Percentiles rank a stretch among this genome's conserved stretches.
Conservation (phyloP, 257 asterid genomes). For the Schizonepeta tenuifolia region DNA sequence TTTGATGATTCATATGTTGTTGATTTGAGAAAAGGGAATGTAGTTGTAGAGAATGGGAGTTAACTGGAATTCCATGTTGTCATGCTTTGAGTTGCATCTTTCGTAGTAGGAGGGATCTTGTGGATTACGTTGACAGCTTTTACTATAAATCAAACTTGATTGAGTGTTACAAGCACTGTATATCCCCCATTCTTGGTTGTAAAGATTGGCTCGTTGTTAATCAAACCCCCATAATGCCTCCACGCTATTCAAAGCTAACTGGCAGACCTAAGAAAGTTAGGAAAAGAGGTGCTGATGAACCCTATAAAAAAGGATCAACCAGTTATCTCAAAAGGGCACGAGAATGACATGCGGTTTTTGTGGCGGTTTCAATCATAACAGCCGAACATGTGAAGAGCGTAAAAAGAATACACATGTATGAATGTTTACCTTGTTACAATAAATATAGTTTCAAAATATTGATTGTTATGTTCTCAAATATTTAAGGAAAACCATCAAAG, state of each 20-base stretch:
- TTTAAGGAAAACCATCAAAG: too few species aligned
- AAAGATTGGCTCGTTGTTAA: not conserved
- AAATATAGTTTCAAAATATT: too few species aligned
- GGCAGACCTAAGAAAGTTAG: not conserved
- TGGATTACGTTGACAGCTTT: not conserved
- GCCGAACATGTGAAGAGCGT: too few species aligned
- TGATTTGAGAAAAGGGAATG: not conserved
- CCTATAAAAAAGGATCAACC: too few species aligned
- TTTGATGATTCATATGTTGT: not conserved
- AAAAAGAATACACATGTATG: too few species aligned
- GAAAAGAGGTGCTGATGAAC: not conserved
- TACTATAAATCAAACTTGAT: not conserved
- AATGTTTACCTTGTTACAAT: too few species aligned
- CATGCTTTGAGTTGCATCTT: not conserved
- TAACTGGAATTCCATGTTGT: not conserved
- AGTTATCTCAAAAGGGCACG: not conserved
- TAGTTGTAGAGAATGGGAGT: not conserved
- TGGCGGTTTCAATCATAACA: not conserved
- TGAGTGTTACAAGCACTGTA: not conserved
- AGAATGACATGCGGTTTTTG: not conserved
- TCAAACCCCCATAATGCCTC: not conserved
- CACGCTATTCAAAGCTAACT: not conserved
- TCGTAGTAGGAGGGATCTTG: not conserved
- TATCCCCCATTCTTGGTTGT: not conserved
- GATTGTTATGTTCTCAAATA: too few species aligned